Base-by-base conservation (phyloP, 2,329 filamentous ascomycete species). In the Colletotrichum sp. region DNA sequence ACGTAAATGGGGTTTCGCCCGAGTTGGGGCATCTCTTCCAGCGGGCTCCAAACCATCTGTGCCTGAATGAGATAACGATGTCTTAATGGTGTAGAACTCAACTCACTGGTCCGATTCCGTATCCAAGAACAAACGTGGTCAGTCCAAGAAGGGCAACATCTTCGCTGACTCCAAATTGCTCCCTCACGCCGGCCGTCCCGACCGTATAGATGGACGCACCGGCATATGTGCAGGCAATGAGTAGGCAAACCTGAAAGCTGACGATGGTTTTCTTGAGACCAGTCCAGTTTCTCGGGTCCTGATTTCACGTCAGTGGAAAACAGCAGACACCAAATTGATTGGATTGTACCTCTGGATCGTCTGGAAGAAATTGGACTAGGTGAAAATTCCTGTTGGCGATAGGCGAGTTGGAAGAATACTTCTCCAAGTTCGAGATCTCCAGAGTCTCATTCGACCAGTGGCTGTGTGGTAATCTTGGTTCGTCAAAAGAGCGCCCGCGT, bases 201-300 rank as follows among this genome's bases (percentile, higher is more conserved):
- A 95, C 92, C 0, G 95, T 98, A 81, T 98, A 93, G 77, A 98
- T 93, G 66, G 93, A 92, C 61, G 74, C 71, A 7, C 74, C 74
- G n/a, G 72, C 72, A 26, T 76, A 76, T 6, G 73, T 68, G 21
- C 26, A 39, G 21, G 73, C 60, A 32, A 75, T 61, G 2, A 76
- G 74, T 92, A 95, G 24, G 88, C 87, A 74, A 14, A 74, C 34
- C 21, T 76, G 59, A 28, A 95, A 92, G 0, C 93, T 92, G 61
- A 95, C 93, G 34, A 94, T 92, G 81, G 85, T 86, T 83, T 95
- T 95, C 28, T 76, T 76, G 2, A 66, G 21, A 10, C 28, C 12
- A 69, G 90, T 92, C 94, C 94, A 97, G 83, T 96, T 96, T 88
- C 96, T 96, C 1, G 95, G 95, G 79, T 96, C 96, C 79, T 93